Evolutionary conservation across 768 basidiomycete species (phyloP).

Genomic region (Trametes sanguinea): DNA sequence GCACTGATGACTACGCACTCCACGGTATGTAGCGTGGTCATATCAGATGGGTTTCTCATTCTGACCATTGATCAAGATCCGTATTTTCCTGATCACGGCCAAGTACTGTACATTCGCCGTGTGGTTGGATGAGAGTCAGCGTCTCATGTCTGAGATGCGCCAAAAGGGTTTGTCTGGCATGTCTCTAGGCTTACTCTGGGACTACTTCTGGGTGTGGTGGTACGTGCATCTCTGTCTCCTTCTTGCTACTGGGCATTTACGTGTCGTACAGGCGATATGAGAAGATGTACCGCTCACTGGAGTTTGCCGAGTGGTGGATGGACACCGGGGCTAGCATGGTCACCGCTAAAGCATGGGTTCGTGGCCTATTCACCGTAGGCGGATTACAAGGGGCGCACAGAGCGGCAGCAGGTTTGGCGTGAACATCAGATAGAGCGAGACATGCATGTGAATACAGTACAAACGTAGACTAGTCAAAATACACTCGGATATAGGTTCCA

Average conservation of each 20-base stretch:
- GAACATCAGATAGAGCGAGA: slow-evolving; percentile 11
- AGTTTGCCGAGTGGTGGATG: slow-evolving; percentile 59
- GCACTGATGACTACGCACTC: slow-evolving; percentile 88
- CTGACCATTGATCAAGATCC: slow-evolving; percentile 46
- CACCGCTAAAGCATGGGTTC: slow-evolving; percentile 63
- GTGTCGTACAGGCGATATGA: slow-evolving; percentile 56
- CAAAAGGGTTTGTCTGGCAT: slow-evolving; percentile 47
- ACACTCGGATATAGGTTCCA: background rate
- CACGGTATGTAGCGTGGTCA: slow-evolving; percentile 45
- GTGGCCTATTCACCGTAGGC: slow-evolving; percentile 59
- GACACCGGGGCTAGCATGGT: slow-evolving; percentile 60
- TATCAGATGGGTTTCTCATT: background rate
- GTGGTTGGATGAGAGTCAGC: slow-evolving; percentile 66
- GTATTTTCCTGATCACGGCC: slow-evolving; percentile 90
- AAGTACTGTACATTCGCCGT: slow-evolving; percentile 83
- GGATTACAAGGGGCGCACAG: slow-evolving; percentile 68
- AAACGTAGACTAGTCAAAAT: slow-evolving; percentile 5
- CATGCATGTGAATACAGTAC: background rate
- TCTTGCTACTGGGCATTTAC: background rate
- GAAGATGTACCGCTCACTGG: slow-evolving; percentile 50
- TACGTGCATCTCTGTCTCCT: slow-evolving; percentile 29
- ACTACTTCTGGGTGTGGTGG: slow-evolving; percentile 71
- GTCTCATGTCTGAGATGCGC: slow-evolving; percentile 43
- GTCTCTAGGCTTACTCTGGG: slow-evolving; percentile 45
- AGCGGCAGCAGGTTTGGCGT: slow-evolving; percentile 69